Evolutionary conservation across 2,329 filamentous ascomycete genomes (phyloP).

Genomic region (Colletotrichum sp.): DNA sequence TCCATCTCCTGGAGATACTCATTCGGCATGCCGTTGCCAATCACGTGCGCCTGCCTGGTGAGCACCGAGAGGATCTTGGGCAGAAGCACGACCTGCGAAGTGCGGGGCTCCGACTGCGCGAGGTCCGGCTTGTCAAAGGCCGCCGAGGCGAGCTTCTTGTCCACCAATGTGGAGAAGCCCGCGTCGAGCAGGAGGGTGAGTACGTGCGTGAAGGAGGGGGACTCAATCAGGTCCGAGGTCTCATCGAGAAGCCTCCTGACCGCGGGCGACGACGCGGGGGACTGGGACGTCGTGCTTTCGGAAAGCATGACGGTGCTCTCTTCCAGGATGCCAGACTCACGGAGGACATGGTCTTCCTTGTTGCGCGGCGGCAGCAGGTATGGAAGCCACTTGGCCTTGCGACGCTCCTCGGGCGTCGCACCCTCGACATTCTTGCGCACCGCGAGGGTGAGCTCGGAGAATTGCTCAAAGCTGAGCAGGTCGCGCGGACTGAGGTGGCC

Average conservation of each 20-base stretch:
- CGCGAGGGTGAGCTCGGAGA: slow-evolving; percentile 81
- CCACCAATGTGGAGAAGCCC: slow-evolving; percentile 83
- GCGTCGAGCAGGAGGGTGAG: slow-evolving; percentile 86
- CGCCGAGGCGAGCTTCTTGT: slow-evolving; percentile 79
- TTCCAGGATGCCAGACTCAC: slow-evolving; percentile 79
- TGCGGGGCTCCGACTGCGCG: slow-evolving; percentile 16
- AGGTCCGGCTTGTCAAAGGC: slow-evolving; percentile 70
- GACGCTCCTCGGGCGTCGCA: slow-evolving; percentile 41
- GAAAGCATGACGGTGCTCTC: slow-evolving; percentile 47
- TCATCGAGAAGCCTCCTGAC: slow-evolving; percentile 90
- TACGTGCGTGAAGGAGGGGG: slow-evolving; percentile 87
- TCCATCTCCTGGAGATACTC: slow-evolving; percentile 79
- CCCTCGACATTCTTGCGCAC: slow-evolving; percentile 88
- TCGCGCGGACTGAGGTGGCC: slow-evolving; percentile 88
- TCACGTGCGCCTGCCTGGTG: slow-evolving; percentile 87
- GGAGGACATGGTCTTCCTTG: slow-evolving; percentile 83
- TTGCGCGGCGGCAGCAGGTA: slow-evolving; percentile 82
- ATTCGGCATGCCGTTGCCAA: slow-evolving; percentile 79
- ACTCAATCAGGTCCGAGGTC: slow-evolving; percentile 94
- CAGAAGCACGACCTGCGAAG: slow-evolving; percentile 70
- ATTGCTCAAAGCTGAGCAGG: slow-evolving; percentile 79
- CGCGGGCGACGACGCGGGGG: slow-evolving; percentile 55
- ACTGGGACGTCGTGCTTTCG: slow-evolving; percentile 33
- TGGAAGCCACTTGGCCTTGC: slow-evolving; percentile 72
- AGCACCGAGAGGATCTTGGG: slow-evolving; percentile 90